phyloP scores from a whole-genome alignment of 345 rosid genomes.

The Erysimum cheiranthoides region DNA sequence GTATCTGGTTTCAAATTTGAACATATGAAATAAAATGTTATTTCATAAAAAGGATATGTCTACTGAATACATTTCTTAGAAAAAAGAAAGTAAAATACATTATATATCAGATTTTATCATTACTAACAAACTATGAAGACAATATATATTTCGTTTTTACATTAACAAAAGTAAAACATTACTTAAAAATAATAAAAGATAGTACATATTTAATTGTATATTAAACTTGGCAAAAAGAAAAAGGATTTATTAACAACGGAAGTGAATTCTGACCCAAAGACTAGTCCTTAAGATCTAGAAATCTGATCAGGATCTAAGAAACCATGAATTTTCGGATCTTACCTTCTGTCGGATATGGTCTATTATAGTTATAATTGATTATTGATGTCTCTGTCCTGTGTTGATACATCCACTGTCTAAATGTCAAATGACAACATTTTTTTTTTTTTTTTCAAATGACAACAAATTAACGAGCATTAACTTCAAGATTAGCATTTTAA shows the following conservation, averaged over 20 bases:
- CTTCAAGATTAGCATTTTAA: constrained; percentile 22
- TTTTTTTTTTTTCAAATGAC: no score
- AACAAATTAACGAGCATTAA: constrained; percentile 38
- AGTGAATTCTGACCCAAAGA: background rate
- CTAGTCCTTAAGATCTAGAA: background rate
- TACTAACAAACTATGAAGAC: no score
- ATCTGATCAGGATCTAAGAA: constrained; percentile 20
- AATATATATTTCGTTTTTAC: no score
- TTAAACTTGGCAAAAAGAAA: background rate
- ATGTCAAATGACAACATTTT: constrained; percentile 14
- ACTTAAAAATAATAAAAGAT: no score
- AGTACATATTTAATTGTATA: no score
- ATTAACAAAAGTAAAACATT: no score
- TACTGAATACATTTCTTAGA: no score
- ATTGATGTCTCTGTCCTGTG: constrained; percentile 24
- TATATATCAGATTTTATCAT: no score
- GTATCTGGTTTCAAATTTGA: no score
- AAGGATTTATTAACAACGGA: background rate
- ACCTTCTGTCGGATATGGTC: background rate
- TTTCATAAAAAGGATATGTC: background rate
- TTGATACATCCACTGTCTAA: constrained; percentile 37
- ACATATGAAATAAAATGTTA: background rate
- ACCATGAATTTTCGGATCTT: constrained; percentile 1
- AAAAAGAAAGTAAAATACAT: no score
- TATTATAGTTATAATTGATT: constrained; percentile 1